A percentile compares a stretch with the other conserved stretches of the same genome.
Conservation (phyloP, 129 eudicot species). For the Kitagawia praeruptora region DNA sequence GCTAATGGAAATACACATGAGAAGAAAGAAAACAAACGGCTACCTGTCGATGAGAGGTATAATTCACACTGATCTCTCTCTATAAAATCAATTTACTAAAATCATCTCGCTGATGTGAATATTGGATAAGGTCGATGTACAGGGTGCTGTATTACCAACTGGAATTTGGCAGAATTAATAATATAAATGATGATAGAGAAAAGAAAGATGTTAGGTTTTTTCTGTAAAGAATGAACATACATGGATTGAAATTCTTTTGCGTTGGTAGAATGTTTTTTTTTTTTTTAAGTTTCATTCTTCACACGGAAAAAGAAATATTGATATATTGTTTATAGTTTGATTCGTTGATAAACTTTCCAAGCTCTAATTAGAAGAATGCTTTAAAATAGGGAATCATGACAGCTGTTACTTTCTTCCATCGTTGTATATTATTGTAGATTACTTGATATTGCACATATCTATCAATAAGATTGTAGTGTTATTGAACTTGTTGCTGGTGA, state of each 20-base stretch:
- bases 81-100: neutral
- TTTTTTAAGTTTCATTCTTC: neutral
- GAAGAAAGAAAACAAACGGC: slow-evolving; percentile 45
- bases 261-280: neutral
- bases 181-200: neutral
- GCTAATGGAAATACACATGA: slow-evolving; percentile 34
- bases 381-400: neutral
- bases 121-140: neutral
- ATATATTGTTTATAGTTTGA: neutral
- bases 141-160: neutral
- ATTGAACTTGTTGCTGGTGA: neutral
- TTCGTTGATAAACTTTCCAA: neutral
- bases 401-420: neutral
- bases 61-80: neutral
- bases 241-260: neutral
- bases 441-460: neutral
- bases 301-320: neutral
- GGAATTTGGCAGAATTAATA: neutral
- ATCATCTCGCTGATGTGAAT: neutral
- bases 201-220: neutral
- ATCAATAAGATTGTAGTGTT: neutral
- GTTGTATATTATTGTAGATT: neutral
- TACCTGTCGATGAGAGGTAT: slow-evolving; percentile 41
- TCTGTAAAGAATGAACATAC: neutral
- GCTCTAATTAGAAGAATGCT: neutral